Evolutionary conservation across 768 basidiomycete species (phyloP), one percentile per base, ranked within the genome.

Genomic region (Tylopilus vinaceipallidus): DNA sequence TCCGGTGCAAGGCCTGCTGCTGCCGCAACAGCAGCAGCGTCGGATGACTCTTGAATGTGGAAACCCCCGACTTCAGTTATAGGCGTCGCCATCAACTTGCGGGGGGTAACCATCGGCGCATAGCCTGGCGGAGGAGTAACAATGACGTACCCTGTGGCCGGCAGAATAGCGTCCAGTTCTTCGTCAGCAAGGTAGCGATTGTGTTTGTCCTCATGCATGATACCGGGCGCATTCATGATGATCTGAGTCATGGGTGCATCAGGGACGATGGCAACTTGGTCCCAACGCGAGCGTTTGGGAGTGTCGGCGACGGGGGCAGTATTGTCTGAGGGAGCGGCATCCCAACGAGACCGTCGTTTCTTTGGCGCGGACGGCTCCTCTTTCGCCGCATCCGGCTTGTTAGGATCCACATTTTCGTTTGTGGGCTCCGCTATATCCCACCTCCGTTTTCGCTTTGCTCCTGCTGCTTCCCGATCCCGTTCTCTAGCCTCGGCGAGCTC

Each of bases 161-260:
- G 97, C 34, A 98, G 83, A 52, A 98, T 77, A 13, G 84, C 83
- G 58, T 98, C 91, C 45, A 98, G 82, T 72, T 98, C 97, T 68
- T 98, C 95, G 67, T 98, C 95, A 8, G 90, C 82, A 38, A 98
- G 83, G 61, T 90, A 94, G n/a, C 94, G 82, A 62, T 97, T 97
- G 65, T 97, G 91, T 61, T 94, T 94, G 73, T 98, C 93, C 58
- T 93, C 91, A 54, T 93, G 89, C 73, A 89, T 77, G 56, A 88
- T 79, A 47, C 79, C 76, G 3, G 88, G 90, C 1, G 87, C 84
- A 57, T 91, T 91, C 89, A 91, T 91, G 64, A 91, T 90, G 42
- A 91, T 91, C 35, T 82, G 84, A 1, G 79, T 77, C 78, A 88
- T 86, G 3, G 86, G 86, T 1, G 69, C 76, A 42, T 91, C 88